These are phyloP conservation scores for Porogramme epimiltina DNA, from an alignment of 1,284 basidiomycete genomes.

Conservation along the genomic window DNA sequence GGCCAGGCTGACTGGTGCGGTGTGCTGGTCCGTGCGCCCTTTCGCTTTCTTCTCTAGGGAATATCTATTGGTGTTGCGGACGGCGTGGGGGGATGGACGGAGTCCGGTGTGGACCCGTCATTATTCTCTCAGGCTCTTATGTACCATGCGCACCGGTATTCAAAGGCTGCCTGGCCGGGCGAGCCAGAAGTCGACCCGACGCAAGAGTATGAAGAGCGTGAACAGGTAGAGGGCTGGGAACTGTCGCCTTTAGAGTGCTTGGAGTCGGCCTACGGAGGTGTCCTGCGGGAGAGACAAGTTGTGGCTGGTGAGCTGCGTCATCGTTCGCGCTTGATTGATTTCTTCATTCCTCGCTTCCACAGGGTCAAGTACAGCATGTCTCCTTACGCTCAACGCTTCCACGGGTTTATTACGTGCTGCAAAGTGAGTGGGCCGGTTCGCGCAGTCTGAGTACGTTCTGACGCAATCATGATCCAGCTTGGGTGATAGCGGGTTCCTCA, in stretches of 20 bases:
- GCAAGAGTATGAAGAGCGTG: constrained; percentile 44
- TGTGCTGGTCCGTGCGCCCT: no score
- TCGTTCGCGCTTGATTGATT: neutral
- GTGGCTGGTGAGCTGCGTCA: constrained; percentile 63
- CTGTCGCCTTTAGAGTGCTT: constrained; percentile 72
- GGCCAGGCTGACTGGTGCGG: neutral
- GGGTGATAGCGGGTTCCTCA: constrained; percentile 84
- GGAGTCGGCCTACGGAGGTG: constrained; percentile 71
- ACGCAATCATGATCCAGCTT: constrained; percentile 48
- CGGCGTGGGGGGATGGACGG: constrained; percentile 72
- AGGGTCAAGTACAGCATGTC: constrained; percentile 89
- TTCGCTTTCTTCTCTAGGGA: constrained; percentile 46
- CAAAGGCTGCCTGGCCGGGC: constrained; percentile 73
- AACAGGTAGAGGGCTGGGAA: constrained; percentile 69
- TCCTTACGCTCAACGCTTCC: constrained; percentile 76
- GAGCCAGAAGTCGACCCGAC: constrained; percentile 60
- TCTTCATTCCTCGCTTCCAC: neutral
- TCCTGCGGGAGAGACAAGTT: constrained; percentile 70
- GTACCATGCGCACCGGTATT: constrained; percentile 74
- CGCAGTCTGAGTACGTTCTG: neutral
- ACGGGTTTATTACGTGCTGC: constrained; percentile 78
- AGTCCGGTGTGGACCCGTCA: constrained; percentile 83
- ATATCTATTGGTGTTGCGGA: constrained; percentile 76
- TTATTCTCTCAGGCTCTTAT: constrained; percentile 69
- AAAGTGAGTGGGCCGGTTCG: constrained; percentile 70